A percentile compares a stretch with the other conserved stretches of the same genome.
These are phyloP conservation scores for Forsythia suspensa DNA, from an alignment of 257 asterid genomes.

Conservation along the genomic window DNA sequence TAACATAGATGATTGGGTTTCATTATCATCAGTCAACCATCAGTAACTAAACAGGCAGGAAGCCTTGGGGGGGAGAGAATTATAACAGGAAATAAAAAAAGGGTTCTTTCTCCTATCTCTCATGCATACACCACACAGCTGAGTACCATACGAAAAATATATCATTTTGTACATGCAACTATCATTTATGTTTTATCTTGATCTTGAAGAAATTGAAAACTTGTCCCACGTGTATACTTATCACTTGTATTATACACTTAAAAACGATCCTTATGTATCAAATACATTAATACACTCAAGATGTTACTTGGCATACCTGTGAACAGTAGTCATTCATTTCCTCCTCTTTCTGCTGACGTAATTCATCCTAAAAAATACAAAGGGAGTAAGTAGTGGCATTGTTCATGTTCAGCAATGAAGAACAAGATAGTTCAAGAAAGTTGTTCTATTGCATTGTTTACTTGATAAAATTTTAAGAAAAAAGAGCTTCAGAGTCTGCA, in stretches of 20 bases:
- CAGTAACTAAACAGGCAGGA: not conserved
- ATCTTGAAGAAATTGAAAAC: not conserved
- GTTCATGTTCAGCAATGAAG: conserved; percentile 10
- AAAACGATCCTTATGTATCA: conserved; percentile 5
- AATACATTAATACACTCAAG: conserved; percentile 7
- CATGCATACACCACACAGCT: not conserved
- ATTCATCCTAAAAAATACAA: conserved; percentile 65
- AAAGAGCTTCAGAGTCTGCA: not conserved
- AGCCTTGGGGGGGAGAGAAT: not conserved
- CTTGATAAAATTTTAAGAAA: conserved; percentile 4
- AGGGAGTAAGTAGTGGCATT: conserved; percentile 16
- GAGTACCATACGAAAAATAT: not conserved
- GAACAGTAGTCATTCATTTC: conserved; percentile 97
- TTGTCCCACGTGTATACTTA: not conserved
- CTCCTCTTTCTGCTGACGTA: conserved; percentile 90
- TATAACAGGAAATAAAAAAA: not conserved
- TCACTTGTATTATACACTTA: conserved; percentile 7
- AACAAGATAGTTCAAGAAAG: conserved; percentile 7
- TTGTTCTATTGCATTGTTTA: not conserved
- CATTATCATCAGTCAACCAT: not conserved
- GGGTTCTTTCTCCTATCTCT: not conserved
- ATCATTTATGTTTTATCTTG: not conserved
- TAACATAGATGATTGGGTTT: not conserved
- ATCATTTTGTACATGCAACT: not conserved
- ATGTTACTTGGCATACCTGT: conserved; percentile 55